Base-by-base conservation (phyloP, 176 grass and related monocot genomes). In the Raddia guianensis region DNA sequence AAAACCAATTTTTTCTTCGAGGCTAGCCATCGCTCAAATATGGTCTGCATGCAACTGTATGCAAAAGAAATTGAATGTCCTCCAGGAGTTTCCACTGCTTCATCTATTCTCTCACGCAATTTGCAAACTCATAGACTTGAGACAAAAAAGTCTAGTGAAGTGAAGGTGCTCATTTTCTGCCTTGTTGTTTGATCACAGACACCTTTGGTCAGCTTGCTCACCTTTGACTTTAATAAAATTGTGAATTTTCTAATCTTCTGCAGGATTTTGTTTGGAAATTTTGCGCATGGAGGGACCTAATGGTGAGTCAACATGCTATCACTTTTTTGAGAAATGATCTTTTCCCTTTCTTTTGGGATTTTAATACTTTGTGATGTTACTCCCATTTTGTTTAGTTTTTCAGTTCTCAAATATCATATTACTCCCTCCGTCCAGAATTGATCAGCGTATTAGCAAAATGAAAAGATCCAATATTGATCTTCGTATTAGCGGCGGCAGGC, bases 241-340 rank as follows among this genome's bases (percentile, higher is more conserved):
- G 50, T 33, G 35, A 60, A 62, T 63, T 91, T 82, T 52, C 21
- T 70, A 53, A 73, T 75, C 81, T 85, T 80, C 49, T 91, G 78
- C 79, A 98, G 95, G 90, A 98, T 89, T 78, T 89, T 85, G 83
- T 98, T 76, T 92, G 95, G 92, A 98, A 94, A 88, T 21, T 98
- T 37, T 98, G 95, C 68, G 81, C 88, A 58, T 98, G 95, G 95
- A 94, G 95, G 74, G 95, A 98, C 52, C 87, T 98, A 94, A 98
- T 98, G 92, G 95, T 98, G 18, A 92, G 92, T 80, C 69, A 67
- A 72, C 49, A 58, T 77, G 49, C 27, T 72, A 48, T 72, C 83
- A 48, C 64, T 85, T 83, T 53, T 60, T 81, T 63, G n/a, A 18
- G 2, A 44, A 58, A 37, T 59, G 9, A 47, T 70, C 79, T 54